Base-by-base conservation (phyloP, 768 basidiomycete species). In the Auriscalpium vulgare region DNA sequence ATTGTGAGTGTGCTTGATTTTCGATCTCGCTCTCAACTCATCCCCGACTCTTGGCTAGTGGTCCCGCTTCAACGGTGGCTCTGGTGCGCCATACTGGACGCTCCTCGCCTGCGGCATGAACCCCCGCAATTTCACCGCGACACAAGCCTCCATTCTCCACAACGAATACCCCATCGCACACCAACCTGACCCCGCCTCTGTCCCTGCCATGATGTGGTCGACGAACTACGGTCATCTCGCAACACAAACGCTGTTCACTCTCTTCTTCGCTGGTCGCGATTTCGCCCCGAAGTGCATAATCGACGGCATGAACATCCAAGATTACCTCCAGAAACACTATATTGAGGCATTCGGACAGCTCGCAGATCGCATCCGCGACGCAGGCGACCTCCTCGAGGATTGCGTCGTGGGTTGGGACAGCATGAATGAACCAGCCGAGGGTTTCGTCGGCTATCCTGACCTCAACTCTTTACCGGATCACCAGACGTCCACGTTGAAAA, bases 351-450 rank as follows among this genome's bases (percentile, higher is more conserved):
- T 89, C 60, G 88, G 84, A 3, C 73, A 74, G 43, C 77, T 97
- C 29, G 91, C 88, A 0, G 85, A 91, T 67, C 77, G 80, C 37
- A 85, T 97, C 51, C 72, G 76, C 6, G 83, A 83, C n/a, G 85
- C 84, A 0, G 88, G 87, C 0, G 85, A 81, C 37, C 69, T 97
- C 38, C 67, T 90, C 19, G 94, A 98, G 35, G 83, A 84, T 43
- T 94, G 92, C 61, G 80, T 99, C 10, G 86, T 98, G 49, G 97
- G 97, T 0, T 98, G 95, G 97, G 97, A 99, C 67, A 87, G 85
- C 62, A 73, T 97, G 70, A 98, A 99, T 68, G 97, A 99, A 69
- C 95, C 97, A 0, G 84, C 83, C 38, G 90, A 95, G 62, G 97
- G 97, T 0, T 76, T 91, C 43, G 78, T 84, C 37, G 82, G 78